Evolutionary conservation across 148 eudicot genomes (phyloP).

Genomic region (Silene latifolia): DNA sequence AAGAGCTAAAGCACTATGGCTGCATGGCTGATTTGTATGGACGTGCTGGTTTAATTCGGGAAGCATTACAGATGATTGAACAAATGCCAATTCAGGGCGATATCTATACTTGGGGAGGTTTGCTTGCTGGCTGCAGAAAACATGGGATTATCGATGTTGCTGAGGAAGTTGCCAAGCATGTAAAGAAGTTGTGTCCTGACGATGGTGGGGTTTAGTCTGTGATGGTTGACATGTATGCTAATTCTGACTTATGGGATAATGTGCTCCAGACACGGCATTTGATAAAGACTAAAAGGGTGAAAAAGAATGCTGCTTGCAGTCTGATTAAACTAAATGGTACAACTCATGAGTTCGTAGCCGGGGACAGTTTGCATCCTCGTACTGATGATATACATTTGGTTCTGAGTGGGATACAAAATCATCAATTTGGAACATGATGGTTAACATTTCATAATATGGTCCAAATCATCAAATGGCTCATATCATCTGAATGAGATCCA

Average conservation of each 20-base stretch:
- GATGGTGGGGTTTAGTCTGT: constrained; percentile 78
- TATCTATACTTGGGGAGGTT: constrained; percentile 74
- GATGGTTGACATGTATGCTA: constrained; percentile 69
- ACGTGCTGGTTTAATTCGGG: constrained; percentile 66
- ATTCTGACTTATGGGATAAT: constrained; percentile 69
- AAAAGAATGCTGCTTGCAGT: constrained; percentile 74
- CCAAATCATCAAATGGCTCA: background rate
- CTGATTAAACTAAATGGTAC: constrained; percentile 54
- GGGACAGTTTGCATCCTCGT: constrained; percentile 59
- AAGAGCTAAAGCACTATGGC: constrained; percentile 81
- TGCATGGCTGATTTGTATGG: constrained; percentile 86
- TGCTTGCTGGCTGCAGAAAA: constrained; percentile 75
- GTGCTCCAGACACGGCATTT: constrained; percentile 47
- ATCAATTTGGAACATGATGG: constrained; percentile 43
- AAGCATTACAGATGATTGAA: constrained; percentile 66
- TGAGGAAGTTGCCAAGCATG: constrained; percentile 54
- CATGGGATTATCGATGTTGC: constrained; percentile 69
- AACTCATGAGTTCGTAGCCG: constrained; percentile 63
- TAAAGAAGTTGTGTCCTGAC: constrained; percentile 56
- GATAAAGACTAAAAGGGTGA: constrained; percentile 46
- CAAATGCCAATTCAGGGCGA: no score
- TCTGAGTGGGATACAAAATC: constrained; percentile 38
- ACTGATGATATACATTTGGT: constrained; percentile 45
- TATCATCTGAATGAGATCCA: background rate
- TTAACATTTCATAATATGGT: background rate